Evolutionary conservation across 768 basidiomycete species (phyloP), one percentile per base, ranked within the genome.

Genomic region (Punctularia strigosozonata): DNA sequence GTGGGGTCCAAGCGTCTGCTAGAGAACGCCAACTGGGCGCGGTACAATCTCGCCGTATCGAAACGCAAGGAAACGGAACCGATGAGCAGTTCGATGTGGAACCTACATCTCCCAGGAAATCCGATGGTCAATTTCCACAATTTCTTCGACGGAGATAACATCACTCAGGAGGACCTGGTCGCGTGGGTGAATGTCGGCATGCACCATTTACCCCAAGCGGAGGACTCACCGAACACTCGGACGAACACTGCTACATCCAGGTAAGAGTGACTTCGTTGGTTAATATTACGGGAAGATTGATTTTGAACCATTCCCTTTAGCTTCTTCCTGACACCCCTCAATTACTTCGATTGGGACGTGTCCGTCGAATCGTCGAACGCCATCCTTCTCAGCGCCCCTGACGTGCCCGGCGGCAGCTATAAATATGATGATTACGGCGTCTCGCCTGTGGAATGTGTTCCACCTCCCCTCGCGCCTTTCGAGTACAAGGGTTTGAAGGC

Each of bases 151-250:
- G 71, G 69, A 5, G 78, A 81, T 56, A 71, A 65, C 41, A 63
- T 81, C 34, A 69, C 67, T 1, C 77, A 80, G 49, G 63, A 75
- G 48, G 79, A 81, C 51, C 54, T 81, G 10, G 77, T 80, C 3
- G 68, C 69, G 14, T 81, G 77, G 75, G 50, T 80, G 38, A 78
- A 79, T 45, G 46, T 80, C 26, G 79, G 78, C 17, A 80, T 66
- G 59, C 78, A 81, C 52, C 78, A 80, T 48, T 57, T 79, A 36
- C 75, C 75, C 1, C 70, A 74, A 48, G 69, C 78, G 4, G 78
- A 80, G 55, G 77, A 80, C 54, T 64, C 70, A 1, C 77, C 77
- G 1, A 74, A 69, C 46, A 78, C 73, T 2, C 67, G 71, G 39
- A 73, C 71, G 5, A 76, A 70, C 48, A 56, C 62, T 13, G 75